phyloP scores from a whole-genome alignment of 2,329 filamentous ascomycete genomes.

The Penicillium sp. region DNA sequence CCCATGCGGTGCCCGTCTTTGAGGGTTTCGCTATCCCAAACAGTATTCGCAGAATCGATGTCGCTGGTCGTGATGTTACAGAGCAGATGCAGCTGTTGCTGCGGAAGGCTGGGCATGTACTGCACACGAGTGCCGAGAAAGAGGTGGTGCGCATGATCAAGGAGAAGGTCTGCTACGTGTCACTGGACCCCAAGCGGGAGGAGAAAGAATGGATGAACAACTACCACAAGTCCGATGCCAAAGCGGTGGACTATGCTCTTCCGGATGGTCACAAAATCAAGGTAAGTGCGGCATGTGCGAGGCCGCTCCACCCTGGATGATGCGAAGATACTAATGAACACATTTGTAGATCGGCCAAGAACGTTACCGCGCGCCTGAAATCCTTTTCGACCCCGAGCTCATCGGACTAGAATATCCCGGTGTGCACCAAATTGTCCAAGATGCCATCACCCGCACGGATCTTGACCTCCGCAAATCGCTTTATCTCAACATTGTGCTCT shows the following conservation, averaged over 20 bases:
- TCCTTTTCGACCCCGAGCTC: conserved; percentile 95
- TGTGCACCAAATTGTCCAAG: conserved; percentile 96
- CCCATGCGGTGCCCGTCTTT: conserved; percentile 95
- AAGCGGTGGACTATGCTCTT: conserved; percentile 81
- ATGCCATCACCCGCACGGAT: conserved; percentile 92
- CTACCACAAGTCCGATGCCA: conserved; percentile 74
- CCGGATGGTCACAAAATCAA: conserved; percentile 94
- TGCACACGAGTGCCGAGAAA: conserved; percentile 98
- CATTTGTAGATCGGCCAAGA: conserved; percentile 77
- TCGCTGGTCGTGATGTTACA: conserved; percentile 93
- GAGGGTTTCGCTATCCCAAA: conserved; percentile 97
- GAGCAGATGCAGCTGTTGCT: conserved; percentile 90
- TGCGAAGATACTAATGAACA: background rate
- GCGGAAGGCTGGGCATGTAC: conserved; percentile 88
- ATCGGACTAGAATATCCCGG: conserved; percentile 96
- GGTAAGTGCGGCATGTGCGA: conserved; percentile 51
- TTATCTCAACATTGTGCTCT: conserved; percentile 96
- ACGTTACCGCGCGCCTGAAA: conserved; percentile 93
- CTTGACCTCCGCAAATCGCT: conserved; percentile 92
- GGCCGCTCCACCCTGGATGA: background rate
- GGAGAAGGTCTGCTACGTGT: conserved; percentile 90
- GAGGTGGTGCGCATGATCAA: conserved; percentile 98
- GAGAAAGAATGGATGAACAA: conserved; percentile 87
- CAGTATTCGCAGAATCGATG: conserved; percentile 92
- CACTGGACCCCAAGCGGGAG: conserved; percentile 85